Evolutionary conservation across 2,329 filamentous ascomycete species (phyloP), one percentile per base, ranked within the genome.

Genomic region (Cladobotryum mycophilum): DNA sequence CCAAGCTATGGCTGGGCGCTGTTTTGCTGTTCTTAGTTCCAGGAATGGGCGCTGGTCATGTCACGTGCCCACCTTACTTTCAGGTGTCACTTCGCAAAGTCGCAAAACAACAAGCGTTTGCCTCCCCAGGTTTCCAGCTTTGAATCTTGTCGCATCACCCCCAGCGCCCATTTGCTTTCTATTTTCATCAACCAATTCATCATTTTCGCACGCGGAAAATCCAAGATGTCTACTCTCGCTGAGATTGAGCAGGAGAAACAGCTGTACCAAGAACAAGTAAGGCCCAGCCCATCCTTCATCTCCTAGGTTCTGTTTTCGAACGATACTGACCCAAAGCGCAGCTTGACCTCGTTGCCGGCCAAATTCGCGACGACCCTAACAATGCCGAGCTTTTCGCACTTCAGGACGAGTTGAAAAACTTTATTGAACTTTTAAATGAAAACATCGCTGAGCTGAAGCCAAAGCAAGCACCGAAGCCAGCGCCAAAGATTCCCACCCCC

Each of bases 291-390:
- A 41, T 46, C 40, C 34, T 38, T 41, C 14, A 7, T 30, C 25
- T 6, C 9, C 25, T 14, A 37, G 12, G 42, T 47, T 18, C 34
- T 41, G 8, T 25, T 18, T 25, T 35, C 33, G 15, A 12, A 12
- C 13, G 3, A 37, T 22, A 35, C 60, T 66, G 34, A 63, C 53
- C 33, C 50, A 13, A 40, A 51, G 41, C 52, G 17, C 62, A 91
- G 86, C 81, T 95, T 65, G 88, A 91, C 63, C 84, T 88, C 36
- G 84, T 96, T 53, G 74, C 84, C 61, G 76, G 81, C 49, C 86
- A 88, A 58, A 81, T 95, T 51, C 84, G 86, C 68, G 84, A 87
- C 68, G 88, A 93, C 63, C 85, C 90, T 56, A 85, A 86, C 53
- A 92, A 89, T 69, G 75, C 75, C 61, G 89, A 92, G 69, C 82